phyloP scores from a whole-genome alignment of 805 yeast genomes.

The Clavispora phyllophila region DNA sequence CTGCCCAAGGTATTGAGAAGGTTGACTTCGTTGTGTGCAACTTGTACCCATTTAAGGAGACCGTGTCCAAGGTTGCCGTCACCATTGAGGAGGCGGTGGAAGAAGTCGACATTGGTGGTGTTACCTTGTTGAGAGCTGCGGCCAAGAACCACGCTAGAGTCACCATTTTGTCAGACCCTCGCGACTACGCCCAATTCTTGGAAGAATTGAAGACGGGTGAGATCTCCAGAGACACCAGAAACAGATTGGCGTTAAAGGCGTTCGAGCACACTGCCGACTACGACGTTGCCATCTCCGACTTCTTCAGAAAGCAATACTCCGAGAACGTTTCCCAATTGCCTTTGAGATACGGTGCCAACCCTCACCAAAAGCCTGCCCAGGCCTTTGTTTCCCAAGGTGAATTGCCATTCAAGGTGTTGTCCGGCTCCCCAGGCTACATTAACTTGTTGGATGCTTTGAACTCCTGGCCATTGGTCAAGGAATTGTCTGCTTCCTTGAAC shows the following conservation, averaged over 20 bases:
- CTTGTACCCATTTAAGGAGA: constrained; percentile 96
- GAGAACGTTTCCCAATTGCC: constrained; percentile 88
- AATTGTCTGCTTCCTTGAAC: constrained; percentile 86
- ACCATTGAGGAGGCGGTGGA: constrained; percentile 97
- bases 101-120: constrained; percentile 97
- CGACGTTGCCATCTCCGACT: constrained; percentile 92
- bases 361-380: constrained; percentile 99
- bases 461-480: constrained; percentile 98
- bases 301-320: constrained; percentile 94
- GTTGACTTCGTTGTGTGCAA: constrained; percentile 97
- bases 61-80: constrained; percentile 90
- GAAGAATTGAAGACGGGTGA: constrained; percentile 74
- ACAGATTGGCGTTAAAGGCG: constrained; percentile 88
- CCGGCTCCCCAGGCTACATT: constrained; percentile 97
- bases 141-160: constrained; percentile 98
- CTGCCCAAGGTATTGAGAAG: constrained; percentile 86
- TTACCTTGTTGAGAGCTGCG: constrained; percentile 94
- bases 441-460: constrained; percentile 94
- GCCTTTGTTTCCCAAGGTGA: constrained; percentile 84
- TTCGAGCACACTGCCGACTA: constrained; percentile 98
- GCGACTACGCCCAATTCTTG: constrained; percentile 83
- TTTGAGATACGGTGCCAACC: constrained; percentile 97
- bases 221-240: constrained; percentile 67
- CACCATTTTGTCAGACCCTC: constrained; percentile 90
- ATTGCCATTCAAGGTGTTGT: constrained; percentile 87